These are phyloP conservation scores for Ambispora gerdemannii DNA, from an alignment of 192 early-diverging fungal species.

Conservation along the genomic window DNA sequence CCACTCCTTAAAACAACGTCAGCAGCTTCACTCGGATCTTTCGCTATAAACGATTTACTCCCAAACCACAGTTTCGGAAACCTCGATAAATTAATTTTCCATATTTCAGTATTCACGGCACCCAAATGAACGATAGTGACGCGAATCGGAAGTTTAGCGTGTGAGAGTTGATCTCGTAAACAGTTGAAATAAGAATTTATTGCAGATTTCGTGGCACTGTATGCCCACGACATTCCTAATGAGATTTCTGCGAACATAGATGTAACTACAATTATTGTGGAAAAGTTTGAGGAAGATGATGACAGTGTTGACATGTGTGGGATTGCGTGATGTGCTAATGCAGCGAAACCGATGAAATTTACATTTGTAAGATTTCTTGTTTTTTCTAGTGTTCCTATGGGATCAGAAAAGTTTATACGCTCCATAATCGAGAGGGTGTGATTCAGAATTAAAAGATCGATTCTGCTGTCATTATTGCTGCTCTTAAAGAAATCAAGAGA, in stretches of 20 bases:
- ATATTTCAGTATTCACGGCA: background rate
- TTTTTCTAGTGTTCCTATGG: background rate
- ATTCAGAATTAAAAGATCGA: conserved; percentile 17
- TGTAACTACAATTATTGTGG: background rate
- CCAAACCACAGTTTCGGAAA: background rate
- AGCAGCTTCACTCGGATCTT: background rate
- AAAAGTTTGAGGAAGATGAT: background rate
- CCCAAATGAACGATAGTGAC: conserved; percentile 9
- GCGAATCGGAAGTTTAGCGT: background rate
- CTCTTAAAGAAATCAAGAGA: background rate
- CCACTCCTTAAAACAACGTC: background rate
- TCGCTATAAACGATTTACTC: background rate
- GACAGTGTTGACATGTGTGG: background rate
- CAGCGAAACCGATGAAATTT: conserved; percentile 14
- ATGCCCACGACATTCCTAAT: conserved; percentile 17
- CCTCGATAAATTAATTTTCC: background rate
- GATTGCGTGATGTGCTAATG: background rate
- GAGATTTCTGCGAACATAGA: conserved; percentile 3
- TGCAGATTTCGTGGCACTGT: conserved; percentile 5
- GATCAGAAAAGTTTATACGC: background rate
- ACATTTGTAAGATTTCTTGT: background rate
- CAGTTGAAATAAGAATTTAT: conserved; percentile 9
- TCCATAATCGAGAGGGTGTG: background rate
- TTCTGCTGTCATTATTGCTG: background rate
- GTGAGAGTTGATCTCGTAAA: conserved; percentile 1